Evolutionary conservation across 148 eudicot genomes (phyloP), one percentile per base, ranked within the genome.

Genomic region (Rhododendron griersonianum): DNA sequence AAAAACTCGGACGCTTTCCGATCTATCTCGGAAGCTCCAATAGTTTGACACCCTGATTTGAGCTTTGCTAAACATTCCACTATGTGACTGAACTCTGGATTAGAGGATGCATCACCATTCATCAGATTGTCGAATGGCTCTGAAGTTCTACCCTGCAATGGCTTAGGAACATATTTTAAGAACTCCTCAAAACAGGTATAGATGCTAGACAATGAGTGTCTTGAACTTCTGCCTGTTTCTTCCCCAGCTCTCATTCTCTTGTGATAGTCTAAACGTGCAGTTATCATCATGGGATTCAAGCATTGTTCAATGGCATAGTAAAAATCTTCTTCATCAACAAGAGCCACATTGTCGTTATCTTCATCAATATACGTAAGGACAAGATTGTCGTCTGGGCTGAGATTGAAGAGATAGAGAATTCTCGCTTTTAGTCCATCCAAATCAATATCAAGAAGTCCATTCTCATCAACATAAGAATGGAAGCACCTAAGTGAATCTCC

Each of bases 241-340:
- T 21, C 25, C n/a, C 69, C 0, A 61, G 69, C n/a, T 61, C 69
- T 61, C 23, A 21, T 23, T 23, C 69, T 21, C 69, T 21, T 21
- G 9, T 6, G 69, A 23, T 23, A 21, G 69, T 63, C 89, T 78
- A 91, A 65, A 63, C 47, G 86, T 57, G 91, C 95, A 86, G 88
- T 90, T 19, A 96, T 90, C 89, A 98, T 89, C 74, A 94, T 83
- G 25, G 98, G 98, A 87, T 96, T 86, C 69, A 94, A 85, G 59
- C 83, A 90, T 85, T 96, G 98, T 37, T 63, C 89, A 79, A 92
- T 82, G 6, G 92, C 91, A 90, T 96, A 98, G 73, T 78, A 86
- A 19, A 96, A 88, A 88, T 96, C 98, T 59, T 92, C 94, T 73
- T 96, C 93, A 51, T 93, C 94, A 33, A 75, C 96, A 81, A 96